Evolutionary conservation across 1,284 basidiomycete genomes (phyloP).

Genomic region (Schizopora paradoxa): DNA sequence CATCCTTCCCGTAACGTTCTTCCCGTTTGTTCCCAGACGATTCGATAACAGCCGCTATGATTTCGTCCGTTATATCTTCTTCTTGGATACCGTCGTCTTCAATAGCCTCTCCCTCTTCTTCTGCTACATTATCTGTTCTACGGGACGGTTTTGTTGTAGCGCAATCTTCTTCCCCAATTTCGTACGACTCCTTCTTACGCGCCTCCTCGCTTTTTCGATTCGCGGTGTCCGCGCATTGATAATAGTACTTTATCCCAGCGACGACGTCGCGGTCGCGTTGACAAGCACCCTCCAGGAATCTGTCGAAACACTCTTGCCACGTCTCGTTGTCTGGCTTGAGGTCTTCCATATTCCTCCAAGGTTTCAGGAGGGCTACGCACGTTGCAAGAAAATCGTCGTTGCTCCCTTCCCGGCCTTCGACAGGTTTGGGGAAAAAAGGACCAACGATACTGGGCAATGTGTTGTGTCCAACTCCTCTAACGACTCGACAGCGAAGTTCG

Average conservation of each 20-base stretch:
- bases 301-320: not conserved
- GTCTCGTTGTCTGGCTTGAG: not conserved
- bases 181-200: not conserved
- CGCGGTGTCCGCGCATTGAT: not conserved
- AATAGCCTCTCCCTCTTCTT: not conserved
- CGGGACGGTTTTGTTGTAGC: not conserved
- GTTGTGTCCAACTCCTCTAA: not conserved
- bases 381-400: not conserved
- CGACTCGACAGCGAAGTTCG: not conserved
- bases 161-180: not conserved
- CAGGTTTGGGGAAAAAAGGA: not conserved
- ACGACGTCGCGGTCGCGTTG: not conserved
- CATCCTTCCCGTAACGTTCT: not conserved
- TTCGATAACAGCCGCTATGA: not conserved
- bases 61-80: not conserved
- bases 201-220: too few relatives aligned
- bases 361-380: not conserved
- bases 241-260: not conserved
- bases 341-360: not conserved
- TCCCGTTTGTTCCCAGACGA: not conserved
- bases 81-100: conserved; percentile 14
- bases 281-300: not conserved
- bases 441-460: not conserved
- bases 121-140: not conserved
- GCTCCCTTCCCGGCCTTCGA: not conserved